Evolutionary conservation across 2,329 filamentous ascomycete genomes (phyloP).

Genomic region (Alternaria solani): DNA sequence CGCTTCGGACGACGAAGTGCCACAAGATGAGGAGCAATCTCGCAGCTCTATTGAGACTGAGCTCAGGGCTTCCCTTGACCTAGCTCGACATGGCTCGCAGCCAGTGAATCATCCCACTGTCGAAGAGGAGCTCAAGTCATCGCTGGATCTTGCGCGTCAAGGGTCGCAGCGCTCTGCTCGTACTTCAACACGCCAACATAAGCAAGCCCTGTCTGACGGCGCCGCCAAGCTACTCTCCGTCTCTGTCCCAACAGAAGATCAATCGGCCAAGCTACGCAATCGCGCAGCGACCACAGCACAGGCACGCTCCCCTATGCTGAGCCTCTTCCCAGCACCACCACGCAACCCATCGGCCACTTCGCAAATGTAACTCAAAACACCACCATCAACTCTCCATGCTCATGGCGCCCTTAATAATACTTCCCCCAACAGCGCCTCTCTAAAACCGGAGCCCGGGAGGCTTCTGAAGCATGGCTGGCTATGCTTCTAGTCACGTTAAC

Average conservation of each 20-base stretch:
- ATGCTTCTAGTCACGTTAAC: constrained; percentile 16
- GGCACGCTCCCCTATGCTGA: constrained; percentile 35
- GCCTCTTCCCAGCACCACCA: constrained; percentile 47
- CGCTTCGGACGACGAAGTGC: constrained; percentile 32
- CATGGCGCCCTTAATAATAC: constrained; percentile 1
- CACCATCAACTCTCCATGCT: neutral
- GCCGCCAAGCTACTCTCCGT: constrained; percentile 41
- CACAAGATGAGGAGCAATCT: constrained; percentile 13
- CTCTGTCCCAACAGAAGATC: constrained; percentile 10
- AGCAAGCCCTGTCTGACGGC: constrained; percentile 45
- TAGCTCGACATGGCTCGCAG: constrained; percentile 37
- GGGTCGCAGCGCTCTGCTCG: constrained; percentile 29
- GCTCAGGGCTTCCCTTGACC: constrained; percentile 37
- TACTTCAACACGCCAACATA: constrained; percentile 34
- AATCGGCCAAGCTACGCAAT: constrained; percentile 23
- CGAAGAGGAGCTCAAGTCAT: constrained; percentile 29
- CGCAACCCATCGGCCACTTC: constrained; percentile 20
- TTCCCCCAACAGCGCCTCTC: neutral
- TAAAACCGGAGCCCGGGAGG: constrained; percentile 11
- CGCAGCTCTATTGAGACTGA: constrained; percentile 28
- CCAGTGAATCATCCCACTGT: constrained; percentile 20
- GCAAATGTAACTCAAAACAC: constrained; percentile 4
- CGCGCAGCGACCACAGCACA: constrained; percentile 43
- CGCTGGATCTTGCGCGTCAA: constrained; percentile 33
- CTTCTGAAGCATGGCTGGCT: constrained; percentile 20